Percentiles rank a stretch among this genome's conserved stretches.
Conservation (phyloP, 257 asterid genomes). For the Mentha longifolia region DNA sequence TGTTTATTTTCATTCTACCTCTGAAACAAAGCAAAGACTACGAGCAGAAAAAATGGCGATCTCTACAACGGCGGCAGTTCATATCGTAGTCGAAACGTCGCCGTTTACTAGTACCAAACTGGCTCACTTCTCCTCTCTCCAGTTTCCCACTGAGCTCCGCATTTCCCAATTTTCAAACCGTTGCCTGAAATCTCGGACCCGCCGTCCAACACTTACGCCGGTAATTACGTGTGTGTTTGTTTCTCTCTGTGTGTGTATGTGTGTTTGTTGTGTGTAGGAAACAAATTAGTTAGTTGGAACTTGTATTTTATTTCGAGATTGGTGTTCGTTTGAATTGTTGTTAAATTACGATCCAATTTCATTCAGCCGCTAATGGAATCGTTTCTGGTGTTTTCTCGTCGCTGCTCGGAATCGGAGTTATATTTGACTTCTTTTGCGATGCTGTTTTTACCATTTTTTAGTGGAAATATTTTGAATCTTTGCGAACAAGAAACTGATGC, state of each 20-base stretch:
- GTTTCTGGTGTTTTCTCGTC: not conserved
- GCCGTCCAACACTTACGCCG: conserved; percentile 49
- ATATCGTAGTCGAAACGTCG: conserved; percentile 34
- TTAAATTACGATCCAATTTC: conserved; percentile 8
- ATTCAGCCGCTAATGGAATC: not conserved
- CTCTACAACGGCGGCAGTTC: conserved; percentile 51
- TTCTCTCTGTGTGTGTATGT: not conserved
- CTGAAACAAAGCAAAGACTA: not conserved
- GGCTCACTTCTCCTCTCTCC: conserved; percentile 59
- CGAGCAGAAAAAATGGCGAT: conserved; percentile 57
- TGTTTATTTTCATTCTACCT: conserved; percentile 22
- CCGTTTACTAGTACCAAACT: conserved; percentile 42
- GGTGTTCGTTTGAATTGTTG: conserved; percentile 7
- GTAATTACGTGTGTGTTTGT: conserved; percentile 38
- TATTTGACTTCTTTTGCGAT: conserved; percentile 5
- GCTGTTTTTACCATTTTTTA: not conserved
- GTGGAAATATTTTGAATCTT: conserved; percentile 2
- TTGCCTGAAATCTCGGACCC: conserved; percentile 36
- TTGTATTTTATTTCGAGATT: conserved; percentile 13
- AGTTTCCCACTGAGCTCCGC: conserved; percentile 52
- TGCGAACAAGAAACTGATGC: conserved; percentile 7
- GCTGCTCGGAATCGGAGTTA: conserved; percentile 3
- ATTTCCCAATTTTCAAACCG: conserved; percentile 43
- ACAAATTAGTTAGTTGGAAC: not conserved
- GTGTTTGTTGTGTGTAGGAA: not conserved